Percentiles rank a stretch among this genome's conserved stretches.
Evolutionary conservation across 1,139 yeast species (phyloP).

Genomic region (Meyerozyma athensensis): DNA sequence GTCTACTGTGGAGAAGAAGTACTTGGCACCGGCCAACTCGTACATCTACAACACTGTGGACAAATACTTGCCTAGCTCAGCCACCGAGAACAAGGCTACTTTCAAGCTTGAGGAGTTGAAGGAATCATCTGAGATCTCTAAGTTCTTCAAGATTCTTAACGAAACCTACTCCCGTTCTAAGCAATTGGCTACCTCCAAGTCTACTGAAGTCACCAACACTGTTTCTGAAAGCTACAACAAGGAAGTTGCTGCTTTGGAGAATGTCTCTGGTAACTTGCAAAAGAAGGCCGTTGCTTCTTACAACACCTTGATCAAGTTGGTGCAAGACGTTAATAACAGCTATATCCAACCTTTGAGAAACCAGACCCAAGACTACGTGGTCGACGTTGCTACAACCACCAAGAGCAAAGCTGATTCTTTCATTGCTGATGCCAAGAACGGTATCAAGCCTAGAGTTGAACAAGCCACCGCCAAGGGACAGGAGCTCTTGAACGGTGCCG

Average conservation of each 20-base stretch:
- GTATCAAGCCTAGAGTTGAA: slow-evolving; percentile 8
- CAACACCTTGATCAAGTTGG: slow-evolving; percentile 31
- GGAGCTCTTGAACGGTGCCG: slow-evolving; percentile 13
- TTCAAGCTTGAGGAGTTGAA: slow-evolving; percentile 19
- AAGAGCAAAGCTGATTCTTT: slow-evolving; percentile 35
- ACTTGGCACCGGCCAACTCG: slow-evolving; percentile 28
- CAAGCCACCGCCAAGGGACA: slow-evolving; percentile 11
- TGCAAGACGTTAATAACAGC: slow-evolving; percentile 32
- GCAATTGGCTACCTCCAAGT: slow-evolving; percentile 12
- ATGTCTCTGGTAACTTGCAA: slow-evolving; percentile 6
- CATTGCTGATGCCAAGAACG: slow-evolving; percentile 28
- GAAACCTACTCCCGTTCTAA: slow-evolving; percentile 12
- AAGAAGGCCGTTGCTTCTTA: slow-evolving; percentile 34
- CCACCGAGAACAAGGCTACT: slow-evolving; percentile 18
- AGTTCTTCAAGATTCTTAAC: slow-evolving; percentile 12
- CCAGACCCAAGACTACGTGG: slow-evolving; percentile 37
- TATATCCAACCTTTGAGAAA: slow-evolving; percentile 38
- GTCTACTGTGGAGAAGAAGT: slow-evolving; percentile 18
- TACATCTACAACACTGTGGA: slow-evolving; percentile 24
- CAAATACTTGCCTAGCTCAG: slow-evolving; percentile 28
- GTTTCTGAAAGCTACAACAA: slow-evolving; percentile 12
- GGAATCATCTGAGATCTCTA: slow-evolving; percentile 12
- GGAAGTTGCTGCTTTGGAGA: slow-evolving; percentile 11
- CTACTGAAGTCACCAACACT: slow-evolving; percentile 10
- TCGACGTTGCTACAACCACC: slow-evolving; percentile 31